Evolutionary conservation across 129 eudicot species (phyloP), one percentile per base, ranked within the genome.

Genomic region (Dittrichia graveolens): DNA sequence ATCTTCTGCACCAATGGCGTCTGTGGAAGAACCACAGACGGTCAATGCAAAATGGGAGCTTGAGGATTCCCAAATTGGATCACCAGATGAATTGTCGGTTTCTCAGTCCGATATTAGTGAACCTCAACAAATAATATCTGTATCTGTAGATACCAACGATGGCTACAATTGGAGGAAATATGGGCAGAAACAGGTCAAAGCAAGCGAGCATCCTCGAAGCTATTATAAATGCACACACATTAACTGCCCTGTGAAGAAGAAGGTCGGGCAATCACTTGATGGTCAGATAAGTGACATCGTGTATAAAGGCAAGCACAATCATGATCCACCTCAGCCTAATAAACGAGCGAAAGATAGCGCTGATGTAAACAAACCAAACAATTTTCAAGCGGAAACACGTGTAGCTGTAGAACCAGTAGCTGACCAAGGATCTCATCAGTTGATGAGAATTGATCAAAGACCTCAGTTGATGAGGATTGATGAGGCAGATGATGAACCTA

Each of bases 121-220:
- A 7, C 55, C 73, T 56, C 68, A 72, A 39, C 72, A 75, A 48
- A 31, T 80, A 5, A 40, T 70, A 41, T 40, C 87, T 19, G 83
- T 77, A 48, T 85, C 83, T 72, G 73, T 80, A 57, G 97, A 91
- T 34, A 83, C 76, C 2, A 79, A 79, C 13, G 99, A 95, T 57
- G 99, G 96, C 6, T 95, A 88, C 73, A 95, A 90, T 74, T 95
- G 99, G 99, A 85, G 99, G 11, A 95, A 94, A 70, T 94, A 94
- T 34, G 99, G 99, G 40, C 99, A 94, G 72, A 94, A 94, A 82
- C 96, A 85, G 72, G 97, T 94, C 57, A 94, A 94, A 75, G 89
- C 91, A 4, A 94, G 95, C 4, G 97, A 94, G 81, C 83, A 84
- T 61, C 99, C 99, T 3, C 81, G 99, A 44, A 90, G 99, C 83